A percentile compares a stretch with the other conserved stretches of the same genome.
These are phyloP conservation scores for Verbascum thapsus DNA, from an alignment of 257 asterid species.

Conservation along the genomic window DNA sequence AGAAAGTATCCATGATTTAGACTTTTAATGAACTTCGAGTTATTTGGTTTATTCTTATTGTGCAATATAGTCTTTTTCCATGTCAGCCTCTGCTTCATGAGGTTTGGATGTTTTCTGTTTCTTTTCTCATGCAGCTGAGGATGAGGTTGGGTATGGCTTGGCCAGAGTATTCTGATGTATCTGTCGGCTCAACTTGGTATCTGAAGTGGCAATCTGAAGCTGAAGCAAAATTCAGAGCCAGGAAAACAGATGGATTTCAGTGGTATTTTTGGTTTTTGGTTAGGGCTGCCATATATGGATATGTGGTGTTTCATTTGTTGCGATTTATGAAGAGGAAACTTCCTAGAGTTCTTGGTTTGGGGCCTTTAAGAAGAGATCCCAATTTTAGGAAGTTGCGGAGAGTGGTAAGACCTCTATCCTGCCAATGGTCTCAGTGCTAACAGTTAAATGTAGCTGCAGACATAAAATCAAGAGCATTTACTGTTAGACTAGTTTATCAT, in stretches of 20 bases:
- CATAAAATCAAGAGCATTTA: slow-evolving; percentile 11
- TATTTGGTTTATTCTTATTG: slow-evolving; percentile 14
- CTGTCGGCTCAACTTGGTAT: slow-evolving; percentile 83
- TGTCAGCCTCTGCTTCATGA: slow-evolving; percentile 22
- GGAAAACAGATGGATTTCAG: slow-evolving; percentile 57
- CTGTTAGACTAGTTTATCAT: slow-evolving; percentile 18
- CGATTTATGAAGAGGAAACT: slow-evolving; percentile 64
- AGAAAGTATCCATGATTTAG: slow-evolving; percentile 23
- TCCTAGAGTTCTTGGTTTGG: slow-evolving; percentile 78
- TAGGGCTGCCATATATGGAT: slow-evolving; percentile 67
- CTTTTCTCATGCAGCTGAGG: slow-evolving; percentile 54
- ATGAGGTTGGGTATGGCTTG: slow-evolving; percentile 90
- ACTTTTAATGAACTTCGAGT: slow-evolving; percentile 15
- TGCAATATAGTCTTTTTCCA: slow-evolving; percentile 16
- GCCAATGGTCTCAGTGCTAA: slow-evolving; percentile 16
- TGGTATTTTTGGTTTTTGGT: slow-evolving; percentile 89
- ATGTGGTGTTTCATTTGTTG: slow-evolving; percentile 54
- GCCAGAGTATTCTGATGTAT: slow-evolving; percentile 82
- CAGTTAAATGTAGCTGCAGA: not conserved
- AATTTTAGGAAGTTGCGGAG: slow-evolving; percentile 69
- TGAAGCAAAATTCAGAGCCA: slow-evolving; percentile 55
- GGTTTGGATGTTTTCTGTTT: slow-evolving; percentile 22
- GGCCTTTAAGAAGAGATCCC: slow-evolving; percentile 73
- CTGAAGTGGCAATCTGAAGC: slow-evolving; percentile 87
- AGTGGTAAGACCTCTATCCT: slow-evolving; percentile 62